These are phyloP conservation scores for Apiotrichum montevideense DNA, from an alignment of 1,284 basidiomycete species.

Conservation along the genomic window DNA sequence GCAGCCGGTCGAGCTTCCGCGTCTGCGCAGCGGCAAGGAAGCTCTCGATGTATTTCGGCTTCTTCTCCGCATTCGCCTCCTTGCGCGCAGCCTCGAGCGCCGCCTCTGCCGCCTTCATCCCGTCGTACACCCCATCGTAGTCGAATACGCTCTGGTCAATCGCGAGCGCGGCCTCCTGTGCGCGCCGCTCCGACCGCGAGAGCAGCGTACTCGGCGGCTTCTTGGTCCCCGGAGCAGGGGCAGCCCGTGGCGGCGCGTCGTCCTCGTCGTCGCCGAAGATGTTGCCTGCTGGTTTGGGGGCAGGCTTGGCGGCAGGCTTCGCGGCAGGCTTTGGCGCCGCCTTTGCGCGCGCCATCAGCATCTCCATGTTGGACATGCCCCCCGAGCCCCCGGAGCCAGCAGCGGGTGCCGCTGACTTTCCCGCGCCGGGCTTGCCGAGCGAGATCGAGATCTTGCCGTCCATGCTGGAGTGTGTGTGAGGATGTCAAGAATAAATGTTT, in stretches of 20 bases:
- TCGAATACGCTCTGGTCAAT: slow-evolving; percentile 82
- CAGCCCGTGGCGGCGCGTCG: slow-evolving; percentile 21
- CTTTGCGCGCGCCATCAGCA: slow-evolving; percentile 37
- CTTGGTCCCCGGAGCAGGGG: background rate
- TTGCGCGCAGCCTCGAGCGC: slow-evolving; percentile 66
- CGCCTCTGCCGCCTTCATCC: slow-evolving; percentile 81
- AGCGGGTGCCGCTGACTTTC: slow-evolving; percentile 1
- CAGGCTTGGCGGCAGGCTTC: slow-evolving; percentile 2
- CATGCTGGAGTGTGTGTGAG: slow-evolving; percentile 12
- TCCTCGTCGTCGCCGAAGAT: slow-evolving; percentile 33
- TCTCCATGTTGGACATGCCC: slow-evolving; percentile 33
- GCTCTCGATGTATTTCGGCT: slow-evolving; percentile 89
- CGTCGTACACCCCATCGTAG: slow-evolving; percentile 95
- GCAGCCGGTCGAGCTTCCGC: slow-evolving; percentile 78
- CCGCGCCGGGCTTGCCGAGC: slow-evolving; percentile 19
- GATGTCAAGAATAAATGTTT: too few species aligned
- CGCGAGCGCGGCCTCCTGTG: slow-evolving; percentile 62
- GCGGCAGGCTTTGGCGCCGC: background rate
- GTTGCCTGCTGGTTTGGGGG: background rate
- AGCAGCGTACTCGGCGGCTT: slow-evolving; percentile 1
- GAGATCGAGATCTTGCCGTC: slow-evolving; percentile 42
- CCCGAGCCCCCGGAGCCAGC: background rate
- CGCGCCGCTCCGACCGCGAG: slow-evolving; percentile 33
- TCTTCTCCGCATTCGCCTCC: slow-evolving; percentile 62
- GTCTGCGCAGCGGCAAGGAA: slow-evolving; percentile 79